Base-by-base conservation (phyloP, 441 rosid species). In the Croton laevigatus region DNA sequence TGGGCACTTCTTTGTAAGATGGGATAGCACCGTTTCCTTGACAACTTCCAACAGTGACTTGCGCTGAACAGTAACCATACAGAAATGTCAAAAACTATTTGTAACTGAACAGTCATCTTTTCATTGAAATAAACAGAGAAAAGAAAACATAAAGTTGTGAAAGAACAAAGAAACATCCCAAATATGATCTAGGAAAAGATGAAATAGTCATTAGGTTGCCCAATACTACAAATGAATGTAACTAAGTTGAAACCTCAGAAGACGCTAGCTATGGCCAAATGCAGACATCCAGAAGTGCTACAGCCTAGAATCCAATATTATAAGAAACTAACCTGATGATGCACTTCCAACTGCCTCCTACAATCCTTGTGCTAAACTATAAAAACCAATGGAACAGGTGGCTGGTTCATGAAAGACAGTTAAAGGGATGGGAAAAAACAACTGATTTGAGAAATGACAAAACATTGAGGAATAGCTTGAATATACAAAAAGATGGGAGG, bases 21-120 rank as follows among this genome's bases (percentile, higher is more conserved):
- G 92, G 17, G 96, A 80, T 75, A 92, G 82, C 42, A 92, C 93
- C 3, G 98, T 95, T 79, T 92, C 99, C 90, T 95, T 95, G 83
- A 95, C 85, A 44, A 90, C 97, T 85, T 88, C 91, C 75, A 90
- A 81, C 51, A 92, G 76, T 27, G 85, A 59, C 85, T 92, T 94
- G 36, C 96, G 91, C 99, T 94, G 86, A 69, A 79, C 20, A 69
- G 52, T 70, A 75, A 71, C 72, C 78, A 62, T 32, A 55, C 19
- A 68, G 16, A 61, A 80, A 65, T 17, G 70, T 74, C 46, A 68
- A 55, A 59, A 58, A 32, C 69, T 20, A 66, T 40, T 59, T 52
- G 52, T 64, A 66, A 46, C 58, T 34, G 54, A 17, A 27, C 32
- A 72, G 34, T 32, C 34, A 58, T 44, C 36, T 34, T 66, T 60